Evolutionary conservation across 208 protist genomes (phyloP), one percentile per base, ranked within the genome.

Genomic region (Leishmania mexicana): DNA sequence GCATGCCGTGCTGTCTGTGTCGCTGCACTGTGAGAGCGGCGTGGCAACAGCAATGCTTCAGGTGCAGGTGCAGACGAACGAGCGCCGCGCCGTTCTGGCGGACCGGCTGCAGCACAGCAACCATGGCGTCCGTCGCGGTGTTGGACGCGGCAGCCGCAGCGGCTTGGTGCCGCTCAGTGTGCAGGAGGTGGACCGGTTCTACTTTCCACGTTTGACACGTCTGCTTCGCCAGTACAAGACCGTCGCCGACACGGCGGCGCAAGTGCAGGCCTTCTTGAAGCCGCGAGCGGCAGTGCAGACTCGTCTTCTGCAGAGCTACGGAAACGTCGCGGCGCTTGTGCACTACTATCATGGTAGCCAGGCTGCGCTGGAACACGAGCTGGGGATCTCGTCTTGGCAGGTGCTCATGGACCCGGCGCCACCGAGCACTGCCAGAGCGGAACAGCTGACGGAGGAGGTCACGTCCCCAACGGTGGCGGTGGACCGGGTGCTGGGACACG

Each of bases 281-380:
- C 54, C 65, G 17, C 83, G 83, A 38, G 83, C 76, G 21, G 82
- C 72, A 17, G 62, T 92, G 77, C 79, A 76, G 64, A 47, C 35
- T 5, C 75, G 83, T 15, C 51, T 96, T 58, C 54, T 85, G n/a
- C 76, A 85, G 78, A 88, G 85, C 40, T 94, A 93, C 79, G 79
- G 88, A 79, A 87, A 83, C 40, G 54, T 93, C 5, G 85, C 68
- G 24, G 81, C 87, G 28, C 79, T 95, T 35, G 84, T 96, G 62
- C 93, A 96, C 84, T 96, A 93, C 79, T 90, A 93, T 79, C 93
- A 96, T 78, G 84, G 86, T 64, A 90, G 90, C 68, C 82, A 81
- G 31, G 42, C 86, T 31, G 89, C 85, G n/a, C 85, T 96, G 45
- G 73, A 92, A 83, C 83, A 87, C 40, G 90, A 94, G 83, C 81